Percentiles rank a stretch among this genome's conserved stretches.
These are phyloP conservation scores for Candida koratica DNA, from an alignment of 805 yeast species.

Conservation along the genomic window DNA sequence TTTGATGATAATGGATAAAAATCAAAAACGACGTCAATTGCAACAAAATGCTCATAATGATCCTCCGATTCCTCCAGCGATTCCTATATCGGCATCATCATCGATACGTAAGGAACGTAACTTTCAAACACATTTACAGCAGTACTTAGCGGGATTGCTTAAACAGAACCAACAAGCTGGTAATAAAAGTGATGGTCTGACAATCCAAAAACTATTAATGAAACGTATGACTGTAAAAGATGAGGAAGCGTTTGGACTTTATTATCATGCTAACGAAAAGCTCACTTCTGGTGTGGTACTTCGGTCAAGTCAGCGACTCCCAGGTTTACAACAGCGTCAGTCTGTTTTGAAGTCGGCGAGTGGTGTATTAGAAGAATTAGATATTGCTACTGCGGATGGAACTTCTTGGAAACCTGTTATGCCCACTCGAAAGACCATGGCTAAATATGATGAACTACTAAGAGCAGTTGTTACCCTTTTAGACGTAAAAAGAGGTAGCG, in stretches of 20 bases:
- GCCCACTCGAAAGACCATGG: conserved; percentile 77
- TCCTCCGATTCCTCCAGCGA: conserved; percentile 56
- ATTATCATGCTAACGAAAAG: conserved; percentile 66
- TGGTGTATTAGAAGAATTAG: conserved; percentile 70
- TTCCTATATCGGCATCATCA: conserved; percentile 54
- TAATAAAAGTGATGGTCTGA: conserved; percentile 32
- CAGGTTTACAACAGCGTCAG: conserved; percentile 53
- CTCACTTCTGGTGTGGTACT: conserved; percentile 76
- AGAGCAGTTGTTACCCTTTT: conserved; percentile 66
- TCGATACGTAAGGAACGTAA: conserved; percentile 39
- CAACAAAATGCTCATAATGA: conserved; percentile 27
- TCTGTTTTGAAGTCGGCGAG: conserved; percentile 73
- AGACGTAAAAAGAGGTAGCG: conserved; percentile 82
- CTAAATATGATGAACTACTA: conserved; percentile 70
- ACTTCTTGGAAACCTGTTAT: conserved; percentile 68
- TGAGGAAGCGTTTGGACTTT: conserved; percentile 79
- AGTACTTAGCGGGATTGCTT: conserved; percentile 34
- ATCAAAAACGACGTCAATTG: conserved; percentile 49
- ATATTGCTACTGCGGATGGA: conserved; percentile 57
- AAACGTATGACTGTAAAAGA: conserved; percentile 68
- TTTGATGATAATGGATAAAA: conserved; percentile 65
- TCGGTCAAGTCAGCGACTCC: conserved; percentile 57
- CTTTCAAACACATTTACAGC: conserved; percentile 46
- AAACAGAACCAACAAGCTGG: conserved; percentile 28
- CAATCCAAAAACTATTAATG: conserved; percentile 44